These are phyloP conservation scores for Apophysomyces variabilis DNA, from an alignment of 371 early-diverging fungal species.

Conservation along the genomic window DNA sequence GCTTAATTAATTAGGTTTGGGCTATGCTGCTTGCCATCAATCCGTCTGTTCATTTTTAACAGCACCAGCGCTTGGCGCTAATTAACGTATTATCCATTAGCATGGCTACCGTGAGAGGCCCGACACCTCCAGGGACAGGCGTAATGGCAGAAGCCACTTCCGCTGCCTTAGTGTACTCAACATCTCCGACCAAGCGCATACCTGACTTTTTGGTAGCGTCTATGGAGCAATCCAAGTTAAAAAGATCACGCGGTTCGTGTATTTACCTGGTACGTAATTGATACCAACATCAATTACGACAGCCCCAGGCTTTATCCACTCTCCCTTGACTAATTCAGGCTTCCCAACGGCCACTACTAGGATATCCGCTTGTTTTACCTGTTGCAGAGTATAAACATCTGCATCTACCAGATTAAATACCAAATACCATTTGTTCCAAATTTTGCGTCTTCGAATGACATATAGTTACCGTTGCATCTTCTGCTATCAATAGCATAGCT, in stretches of 20 bases:
- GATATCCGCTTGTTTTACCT: conserved; percentile 76
- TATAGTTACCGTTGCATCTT: conserved; percentile 88
- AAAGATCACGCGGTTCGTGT: not conserved
- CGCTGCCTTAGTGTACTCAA: conserved; percentile 71
- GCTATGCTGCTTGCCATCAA: no score
- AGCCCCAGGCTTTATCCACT: conserved; percentile 88
- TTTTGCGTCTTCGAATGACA: conserved; percentile 84
- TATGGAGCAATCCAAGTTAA: conserved; percentile 13
- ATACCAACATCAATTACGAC: conserved; percentile 93
- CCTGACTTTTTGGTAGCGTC: conserved; percentile 85
- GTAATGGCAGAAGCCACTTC: conserved; percentile 78
- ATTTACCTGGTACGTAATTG: conserved; percentile 70
- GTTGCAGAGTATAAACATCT: not conserved
- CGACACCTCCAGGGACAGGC: conserved; percentile 94
- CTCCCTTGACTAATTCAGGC: conserved; percentile 75
- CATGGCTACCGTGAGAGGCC: conserved; percentile 96
- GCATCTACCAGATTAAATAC: not conserved
- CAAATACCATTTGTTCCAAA: conserved; percentile 31
- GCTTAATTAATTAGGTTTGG: no score
- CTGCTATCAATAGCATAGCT: conserved; percentile 70
- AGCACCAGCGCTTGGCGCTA: conserved; percentile 57
- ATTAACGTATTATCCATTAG: conserved; percentile 81
- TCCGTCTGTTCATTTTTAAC: no score
- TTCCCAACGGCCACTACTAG: conserved; percentile 85
- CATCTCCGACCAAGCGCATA: conserved; percentile 86